phyloP scores from a whole-genome alignment of 2,329 filamentous ascomycete species.

The Neofusicoccum cordaticola region DNA sequence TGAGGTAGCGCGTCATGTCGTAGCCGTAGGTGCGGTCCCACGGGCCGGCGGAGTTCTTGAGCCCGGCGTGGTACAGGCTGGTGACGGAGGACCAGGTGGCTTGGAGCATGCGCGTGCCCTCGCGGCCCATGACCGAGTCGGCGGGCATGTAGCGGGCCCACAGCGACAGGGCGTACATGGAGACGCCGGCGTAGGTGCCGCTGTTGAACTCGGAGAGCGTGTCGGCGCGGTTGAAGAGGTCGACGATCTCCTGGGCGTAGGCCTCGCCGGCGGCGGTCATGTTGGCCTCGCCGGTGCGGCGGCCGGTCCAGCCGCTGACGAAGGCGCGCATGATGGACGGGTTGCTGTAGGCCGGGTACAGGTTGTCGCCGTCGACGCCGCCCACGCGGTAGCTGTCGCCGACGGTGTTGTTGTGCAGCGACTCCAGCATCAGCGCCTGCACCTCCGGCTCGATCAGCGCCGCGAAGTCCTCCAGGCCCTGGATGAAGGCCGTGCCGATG shows the following conservation, averaged over 20 bases:
- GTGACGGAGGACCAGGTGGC: constrained; percentile 54
- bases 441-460: constrained; percentile 44
- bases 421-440: constrained; percentile 49
- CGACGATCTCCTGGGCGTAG: constrained; percentile 56
- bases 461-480: constrained; percentile 59
- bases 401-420: constrained; percentile 54
- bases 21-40: constrained; percentile 65
- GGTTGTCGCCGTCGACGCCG: constrained; percentile 58
- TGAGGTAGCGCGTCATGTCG: constrained; percentile 62
- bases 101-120: constrained; percentile 52
- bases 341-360: constrained; percentile 63
- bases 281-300: constrained; percentile 53
- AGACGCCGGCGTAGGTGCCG: constrained; percentile 62
- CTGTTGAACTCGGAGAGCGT: constrained; percentile 64
- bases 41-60: constrained; percentile 62
- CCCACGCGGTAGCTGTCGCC: constrained; percentile 63
- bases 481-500: constrained; percentile 57
- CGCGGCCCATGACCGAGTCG: constrained; percentile 53
- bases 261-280: constrained; percentile 58
- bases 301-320: constrained; percentile 58
- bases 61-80: constrained; percentile 55
- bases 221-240: constrained; percentile 54
- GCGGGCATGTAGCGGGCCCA: constrained; percentile 59
- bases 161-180: constrained; percentile 56
- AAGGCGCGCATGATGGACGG: constrained; percentile 63